These are phyloP conservation scores for Osmanthus fragrans DNA, from an alignment of 257 asterid genomes.

Conservation along the genomic window DNA sequence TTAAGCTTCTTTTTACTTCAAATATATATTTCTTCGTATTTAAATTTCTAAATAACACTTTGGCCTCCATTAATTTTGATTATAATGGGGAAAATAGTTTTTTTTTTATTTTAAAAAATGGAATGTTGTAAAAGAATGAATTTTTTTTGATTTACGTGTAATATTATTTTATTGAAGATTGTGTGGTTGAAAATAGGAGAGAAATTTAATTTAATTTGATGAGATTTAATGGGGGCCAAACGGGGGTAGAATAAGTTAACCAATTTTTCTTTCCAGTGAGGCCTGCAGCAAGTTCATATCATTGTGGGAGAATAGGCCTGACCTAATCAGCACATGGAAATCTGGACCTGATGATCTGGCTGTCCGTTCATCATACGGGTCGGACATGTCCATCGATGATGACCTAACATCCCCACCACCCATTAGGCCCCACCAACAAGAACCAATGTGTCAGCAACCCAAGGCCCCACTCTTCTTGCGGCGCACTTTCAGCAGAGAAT, in stretches of 20 bases:
- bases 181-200: too few relatives aligned
- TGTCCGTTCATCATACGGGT: slow-evolving; percentile 49
- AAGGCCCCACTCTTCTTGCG: slow-evolving; percentile 23
- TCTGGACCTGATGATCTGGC: slow-evolving; percentile 45
- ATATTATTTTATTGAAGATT: too few relatives aligned
- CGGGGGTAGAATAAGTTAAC: too few relatives aligned
- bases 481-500: slow-evolving; percentile 32
- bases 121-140: too few relatives aligned
- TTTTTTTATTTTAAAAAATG: too few relatives aligned
- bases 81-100: too few relatives aligned
- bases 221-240: too few relatives aligned
- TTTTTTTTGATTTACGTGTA: too few relatives aligned
- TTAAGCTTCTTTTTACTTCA: too few relatives aligned
- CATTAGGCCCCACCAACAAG: slow-evolving; percentile 16
- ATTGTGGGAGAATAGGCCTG: slow-evolving; percentile 58
- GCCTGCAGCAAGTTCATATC: slow-evolving; percentile 73
- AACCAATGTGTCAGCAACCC: slow-evolving; percentile 28
- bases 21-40: background rate
- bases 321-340: slow-evolving; percentile 55
- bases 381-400: slow-evolving; percentile 50
- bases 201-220: too few relatives aligned
- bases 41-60: background rate
- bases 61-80: too few relatives aligned
- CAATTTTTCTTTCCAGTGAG: slow-evolving; percentile 47
- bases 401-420: slow-evolving; percentile 40